Conservation (phyloP, 2,329 filamentous ascomycete species). For the Ascocoryne sarcoides region DNA sequence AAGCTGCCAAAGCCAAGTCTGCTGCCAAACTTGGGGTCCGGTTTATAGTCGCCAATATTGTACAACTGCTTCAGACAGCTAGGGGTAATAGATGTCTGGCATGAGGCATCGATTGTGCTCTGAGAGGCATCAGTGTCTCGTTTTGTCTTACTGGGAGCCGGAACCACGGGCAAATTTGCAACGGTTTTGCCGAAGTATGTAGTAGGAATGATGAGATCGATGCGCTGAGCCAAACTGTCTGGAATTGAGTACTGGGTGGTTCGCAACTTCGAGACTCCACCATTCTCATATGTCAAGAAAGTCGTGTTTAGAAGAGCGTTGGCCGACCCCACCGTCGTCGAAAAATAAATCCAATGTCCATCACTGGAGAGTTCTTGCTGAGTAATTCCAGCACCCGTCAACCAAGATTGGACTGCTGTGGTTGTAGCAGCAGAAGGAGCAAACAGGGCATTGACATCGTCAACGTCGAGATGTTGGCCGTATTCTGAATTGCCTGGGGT, state of each 20-base stretch:
- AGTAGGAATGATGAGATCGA: slow-evolving; percentile 24
- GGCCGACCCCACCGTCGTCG: slow-evolving; percentile 39
- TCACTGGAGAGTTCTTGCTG: slow-evolving; percentile 32
- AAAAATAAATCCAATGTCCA: slow-evolving; percentile 45
- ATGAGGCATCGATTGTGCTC: slow-evolving; percentile 11
- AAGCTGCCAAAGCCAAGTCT: slow-evolving; percentile 43
- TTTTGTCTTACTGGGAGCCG: slow-evolving; percentile 1
- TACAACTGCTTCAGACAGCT: slow-evolving; percentile 40
- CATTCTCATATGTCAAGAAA: slow-evolving; percentile 42
- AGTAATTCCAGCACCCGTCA: slow-evolving; percentile 41
- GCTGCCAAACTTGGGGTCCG: slow-evolving; percentile 36
- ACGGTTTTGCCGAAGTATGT: slow-evolving; percentile 22
- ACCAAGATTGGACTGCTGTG: slow-evolving; percentile 44
- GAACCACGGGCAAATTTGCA: slow-evolving; percentile 4
- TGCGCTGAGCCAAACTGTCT: slow-evolving; percentile 13
- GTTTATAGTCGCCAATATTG: slow-evolving; percentile 38
- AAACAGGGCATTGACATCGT: slow-evolving; percentile 44
- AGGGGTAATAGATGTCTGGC: slow-evolving; percentile 34
- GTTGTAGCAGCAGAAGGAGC: slow-evolving; percentile 41
- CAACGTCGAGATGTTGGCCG: slow-evolving; percentile 41
- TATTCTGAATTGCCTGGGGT: slow-evolving; percentile 44
- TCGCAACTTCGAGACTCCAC: slow-evolving; percentile 32
- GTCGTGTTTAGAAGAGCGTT: slow-evolving; percentile 44
- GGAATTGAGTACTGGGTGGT: slow-evolving; percentile 23
- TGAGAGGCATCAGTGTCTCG: slow-evolving; percentile 1